Evolutionary conservation across 768 basidiomycete genomes (phyloP), one percentile per base, ranked within the genome.

Genomic region (Cyclocybe cylindracea): DNA sequence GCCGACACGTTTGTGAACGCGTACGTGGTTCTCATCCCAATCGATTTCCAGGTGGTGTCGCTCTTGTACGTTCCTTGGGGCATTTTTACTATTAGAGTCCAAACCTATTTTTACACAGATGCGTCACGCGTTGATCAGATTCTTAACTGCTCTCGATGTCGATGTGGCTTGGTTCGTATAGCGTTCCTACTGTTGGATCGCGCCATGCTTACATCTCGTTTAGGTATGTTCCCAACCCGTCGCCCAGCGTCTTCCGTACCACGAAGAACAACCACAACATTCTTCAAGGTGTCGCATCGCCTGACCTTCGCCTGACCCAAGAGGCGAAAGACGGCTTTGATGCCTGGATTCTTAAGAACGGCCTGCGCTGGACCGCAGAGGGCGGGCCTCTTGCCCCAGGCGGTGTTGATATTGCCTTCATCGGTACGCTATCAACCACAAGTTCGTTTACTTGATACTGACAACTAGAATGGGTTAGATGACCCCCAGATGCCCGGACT

Each of bases 261-360:
- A 95, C 93, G 58, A 91, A 91, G 78, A 91, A 92, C 90, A 92
- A 92, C 76, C 91, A 93, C 82, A 93, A 93, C 72, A 92, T 91
- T 65, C 77, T 96, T 18, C 94, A 97, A 83, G 94, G 94, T 55
- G 94, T 97, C 45, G 89, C 94, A 2, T 70, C 84, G 10, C 85
- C 88, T 7, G 83, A 83, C 53, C 78, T 92, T 44, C 87, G 90
- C 53, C 80, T 97, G 40, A 87, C 84, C 1, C 78, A 87, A 56
- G 84, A 86, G 49, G 85, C 87, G 46, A 91, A 93, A 72, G 84
- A 84, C 50, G 81, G 77, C 49, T 92, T 92, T 59, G 89, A 90
- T 59, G 80, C 86, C 6, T 96, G 94, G 94, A 94, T 94, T 53
- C 76, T 84, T 57, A 91, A 89, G 69, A 96, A 97, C 62, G 92